These are phyloP conservation scores for Leccinum uliginosum DNA, from an alignment of 768 basidiomycete genomes.

Conservation along the genomic window DNA sequence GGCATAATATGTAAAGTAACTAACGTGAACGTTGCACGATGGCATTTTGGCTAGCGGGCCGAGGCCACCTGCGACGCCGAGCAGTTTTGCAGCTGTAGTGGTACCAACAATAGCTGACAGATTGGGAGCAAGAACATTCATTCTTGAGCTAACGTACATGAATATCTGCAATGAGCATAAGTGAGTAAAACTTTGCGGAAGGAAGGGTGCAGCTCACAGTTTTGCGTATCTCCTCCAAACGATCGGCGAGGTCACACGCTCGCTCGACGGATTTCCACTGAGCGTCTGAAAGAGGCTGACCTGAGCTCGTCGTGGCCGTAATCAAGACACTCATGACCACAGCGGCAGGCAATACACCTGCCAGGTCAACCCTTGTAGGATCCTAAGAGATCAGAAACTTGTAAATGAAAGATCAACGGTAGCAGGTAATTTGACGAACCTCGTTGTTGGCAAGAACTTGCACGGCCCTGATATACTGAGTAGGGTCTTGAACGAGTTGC, in stretches of 20 bases:
- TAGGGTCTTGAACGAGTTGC: conserved; percentile 87
- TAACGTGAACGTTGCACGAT: conserved; percentile 88
- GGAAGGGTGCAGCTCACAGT: conserved; percentile 44
- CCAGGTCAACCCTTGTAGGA: conserved; percentile 78
- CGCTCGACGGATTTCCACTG: conserved; percentile 80
- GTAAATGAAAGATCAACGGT: not conserved
- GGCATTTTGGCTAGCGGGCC: conserved; percentile 91
- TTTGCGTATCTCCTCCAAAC: conserved; percentile 84
- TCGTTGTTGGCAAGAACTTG: conserved; percentile 82
- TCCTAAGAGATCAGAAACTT: conserved; percentile 45
- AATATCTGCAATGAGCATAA: conserved; percentile 64
- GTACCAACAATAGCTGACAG: conserved; percentile 98
- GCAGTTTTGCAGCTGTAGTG: conserved; percentile 94
- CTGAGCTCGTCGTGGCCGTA: conserved; percentile 88
- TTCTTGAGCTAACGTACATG: conserved; percentile 98
- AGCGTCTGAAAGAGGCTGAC: conserved; percentile 60
- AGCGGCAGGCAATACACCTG: conserved; percentile 78
- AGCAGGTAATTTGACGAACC: conserved; percentile 33
- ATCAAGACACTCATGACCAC: conserved; percentile 95
- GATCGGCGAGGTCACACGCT: conserved; percentile 86
- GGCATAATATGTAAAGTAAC: conserved; percentile 25
- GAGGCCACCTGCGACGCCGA: conserved; percentile 95
- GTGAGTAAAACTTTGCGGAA: conserved; percentile 2
- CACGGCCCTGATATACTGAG: conserved; percentile 90
- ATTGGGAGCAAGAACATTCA: conserved; percentile 98